Evolutionary conservation across 805 yeast species (phyloP), one percentile per base, ranked within the genome.

Genomic region (Candida sanyiensis): DNA sequence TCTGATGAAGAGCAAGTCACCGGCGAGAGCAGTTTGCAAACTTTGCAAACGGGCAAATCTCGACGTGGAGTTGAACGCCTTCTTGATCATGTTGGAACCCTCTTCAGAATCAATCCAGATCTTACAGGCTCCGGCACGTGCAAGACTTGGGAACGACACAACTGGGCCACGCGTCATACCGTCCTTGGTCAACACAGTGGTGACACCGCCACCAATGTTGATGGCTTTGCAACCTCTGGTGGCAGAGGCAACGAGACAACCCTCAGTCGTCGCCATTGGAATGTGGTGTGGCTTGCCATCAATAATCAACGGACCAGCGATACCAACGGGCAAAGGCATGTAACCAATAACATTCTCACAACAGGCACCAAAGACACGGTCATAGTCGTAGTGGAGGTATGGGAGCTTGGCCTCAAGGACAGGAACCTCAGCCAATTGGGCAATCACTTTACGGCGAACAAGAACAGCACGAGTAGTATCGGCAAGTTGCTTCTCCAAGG

Each of bases 111-210:
- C 98, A 41, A 93, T 69, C 97, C 97, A 93, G 22, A 84, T 63
- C 62, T 93, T 93, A 54, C 96, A 93, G 19, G 87, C 87, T 56
- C 97, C 98, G 9, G 97, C 88, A 64, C 97, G 78, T 19, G 69
- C 59, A 57, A 93, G 73, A 7, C 83, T 64, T 31, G 93, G 83
- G 71, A 93, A 93, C 23, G 83, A 69, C 37, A 93, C 96, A 73
- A 96, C 88, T 31, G 99, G 99, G 28, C 98, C 99, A 69, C 99
- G 83, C 13, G 98, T 89, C 99, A 93, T 93, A 62, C 97, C 97
- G 59, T 93, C 99, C 51, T 80, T 83, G 11, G 96, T 86, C 50
- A 93, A 72, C 19, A 90, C 95, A 22, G 98, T 86, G 36, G 75
- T 69, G 21, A 84, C 95, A 62, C 99, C 99, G 37, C 97, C 97